Evolutionary conservation across 78 protist genomes (phyloP).

Genomic region (Cavenderia fasciculata): DNA sequence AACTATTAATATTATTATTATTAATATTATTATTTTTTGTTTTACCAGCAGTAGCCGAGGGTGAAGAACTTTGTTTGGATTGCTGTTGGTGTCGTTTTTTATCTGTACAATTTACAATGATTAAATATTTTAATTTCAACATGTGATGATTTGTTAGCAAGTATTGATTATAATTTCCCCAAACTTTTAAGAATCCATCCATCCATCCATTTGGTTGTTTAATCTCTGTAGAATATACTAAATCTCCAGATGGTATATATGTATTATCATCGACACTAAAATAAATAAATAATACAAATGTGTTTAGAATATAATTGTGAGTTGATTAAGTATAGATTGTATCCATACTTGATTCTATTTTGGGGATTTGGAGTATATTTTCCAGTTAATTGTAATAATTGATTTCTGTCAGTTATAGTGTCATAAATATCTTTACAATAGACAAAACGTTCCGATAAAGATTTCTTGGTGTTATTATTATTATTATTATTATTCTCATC

Average conservation of each 20-base stretch:
- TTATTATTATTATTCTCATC: background rate
- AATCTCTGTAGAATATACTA: slow-evolving; percentile 8
- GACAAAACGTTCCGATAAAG: slow-evolving; percentile 5
- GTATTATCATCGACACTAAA: background rate
- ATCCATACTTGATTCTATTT: background rate
- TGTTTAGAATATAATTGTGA: background rate
- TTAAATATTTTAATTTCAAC: slow-evolving; percentile 33
- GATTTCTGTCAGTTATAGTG: background rate
- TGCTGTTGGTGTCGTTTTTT: too few species aligned
- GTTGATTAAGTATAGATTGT: background rate
- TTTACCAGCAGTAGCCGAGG: too few species aligned
- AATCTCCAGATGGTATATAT: slow-evolving; percentile 24
- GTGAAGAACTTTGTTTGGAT: too few species aligned
- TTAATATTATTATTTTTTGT: too few species aligned
- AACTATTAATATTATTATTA: too few species aligned
- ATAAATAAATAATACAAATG: background rate
- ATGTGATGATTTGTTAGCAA: background rate
- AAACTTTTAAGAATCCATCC: slow-evolving; percentile 42
- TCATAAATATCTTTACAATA: slow-evolving; percentile 47
- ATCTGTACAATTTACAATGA: too few species aligned
- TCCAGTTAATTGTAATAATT: slow-evolving; percentile 35
- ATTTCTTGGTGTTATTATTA: background rate
- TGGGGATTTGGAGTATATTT: slow-evolving; percentile 20
- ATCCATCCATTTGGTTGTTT: slow-evolving; percentile 33
- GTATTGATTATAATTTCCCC: slow-evolving; percentile 43